Evolutionary conservation across 441 rosid genomes (phyloP), one percentile per base, ranked within the genome.

Genomic region (Erysimum pusillum): DNA sequence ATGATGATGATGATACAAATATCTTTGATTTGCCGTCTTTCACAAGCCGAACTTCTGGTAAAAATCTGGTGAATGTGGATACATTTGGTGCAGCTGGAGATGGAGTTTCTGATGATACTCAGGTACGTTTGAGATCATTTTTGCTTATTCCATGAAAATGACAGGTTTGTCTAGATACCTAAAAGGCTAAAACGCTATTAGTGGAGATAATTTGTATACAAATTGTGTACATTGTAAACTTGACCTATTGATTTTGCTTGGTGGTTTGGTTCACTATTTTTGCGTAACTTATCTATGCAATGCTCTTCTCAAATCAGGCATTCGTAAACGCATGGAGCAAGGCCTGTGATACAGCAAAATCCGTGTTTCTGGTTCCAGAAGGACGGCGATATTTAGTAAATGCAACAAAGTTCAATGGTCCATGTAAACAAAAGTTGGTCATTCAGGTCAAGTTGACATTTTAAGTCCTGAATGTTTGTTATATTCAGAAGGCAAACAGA

Each of bases 61-160:
- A 83, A 83, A 91, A 83, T 77, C 88, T 93, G 69, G 96, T 96
- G 75, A 93, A 96, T 79, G 96, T 96, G 35, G 97, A 96, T 76
- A 89, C 96, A 89, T 96, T 96, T 25, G 97, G 92, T 67, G 97
- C 99, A 28, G 86, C 61, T 72, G 99, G 97, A 79, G 89, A 96
- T 87, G 99, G 97, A 70, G 80, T 88, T 81, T 86, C 97, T 69
- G 99, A 96, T 83, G 98, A 96, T 76, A 91, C 98, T 10, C 78
- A 90, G 98, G 99, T 95, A 42, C 58, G 36, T 76, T 51, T 44
- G 52, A 20, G 41, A 66, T 42, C 54, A 25, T 63, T 70, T 57
- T 57, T 45, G 7, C 39, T 38, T 31, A 57, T 31, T 56, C 12
- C 75, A 46, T 70, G 25, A 14, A 13, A 45, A 46, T 57, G 38